Evolutionary conservation across 2,329 filamentous ascomycete species (phyloP), one percentile per base, ranked within the genome.

Genomic region (Geoglossum cookeanum): DNA sequence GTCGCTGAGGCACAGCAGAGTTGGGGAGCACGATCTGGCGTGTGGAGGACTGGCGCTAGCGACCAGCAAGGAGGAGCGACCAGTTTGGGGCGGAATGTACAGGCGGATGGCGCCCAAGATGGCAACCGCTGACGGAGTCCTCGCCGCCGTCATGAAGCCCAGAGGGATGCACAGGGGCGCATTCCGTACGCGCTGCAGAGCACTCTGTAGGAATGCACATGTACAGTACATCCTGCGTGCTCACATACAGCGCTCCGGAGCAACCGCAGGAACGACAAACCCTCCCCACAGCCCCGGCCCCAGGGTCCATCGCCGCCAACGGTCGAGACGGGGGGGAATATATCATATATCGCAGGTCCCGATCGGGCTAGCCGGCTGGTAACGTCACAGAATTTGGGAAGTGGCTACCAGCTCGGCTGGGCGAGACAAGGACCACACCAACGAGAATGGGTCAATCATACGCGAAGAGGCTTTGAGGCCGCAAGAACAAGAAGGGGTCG

Each of bases 341-440:
- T 11, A 42, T 37, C 47, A 27, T 27, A 27, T 27, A 32, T 32
- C 27, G 48, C 22, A 9, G 11, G 17, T 22, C 48, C 48, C 48
- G 48, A 52, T 52, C 32, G 27, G 48, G 48, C 33, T 52, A 52
- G 48, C 32, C 6, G 48, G 48, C 48, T 52, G 48, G 48, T 52
- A 49, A 52, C 48, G 48, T 52, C 48, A 52, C 27, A 33, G 27
- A 52, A 37, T 37, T 49, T 52, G 29, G 48, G n/a, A 52, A 52
- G 48, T 52, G 48, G 48, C 48, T 29, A 52, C 48, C 48, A 52
- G 48, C 48, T 52, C 48, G 48, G 48, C 48, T 52, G 27, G 48
- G 27, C 48, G 48, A 52, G 48, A 52, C 48, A 52, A 52, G 47
- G 47, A 49, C 47, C 47, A 49, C 47, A 49, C 47, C 47, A 49